Conservation (phyloP, 352 stramenopile species). For the Elongisporangium senticosum region DNA sequence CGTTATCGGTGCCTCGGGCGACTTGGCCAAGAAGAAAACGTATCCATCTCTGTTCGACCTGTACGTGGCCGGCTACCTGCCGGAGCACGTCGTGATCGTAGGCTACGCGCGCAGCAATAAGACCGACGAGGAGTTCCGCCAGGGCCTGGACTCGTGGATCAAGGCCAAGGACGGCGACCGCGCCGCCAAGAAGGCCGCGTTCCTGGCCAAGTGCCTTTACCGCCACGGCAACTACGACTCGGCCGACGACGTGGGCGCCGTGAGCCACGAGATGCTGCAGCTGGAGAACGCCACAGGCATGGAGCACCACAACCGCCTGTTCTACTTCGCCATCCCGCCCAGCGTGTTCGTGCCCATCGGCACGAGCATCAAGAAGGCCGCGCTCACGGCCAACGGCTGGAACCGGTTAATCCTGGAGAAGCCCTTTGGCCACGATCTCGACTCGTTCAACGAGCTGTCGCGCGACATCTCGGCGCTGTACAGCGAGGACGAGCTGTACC, state of each 20-base stretch:
- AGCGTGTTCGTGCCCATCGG: conserved; percentile 94
- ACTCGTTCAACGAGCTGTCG: conserved; percentile 90
- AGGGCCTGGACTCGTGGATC: conserved; percentile 64
- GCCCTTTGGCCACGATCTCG: conserved; percentile 95
- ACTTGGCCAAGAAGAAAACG: conserved; percentile 90
- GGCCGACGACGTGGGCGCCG: conserved; percentile 64
- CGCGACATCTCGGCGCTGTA: conserved; percentile 81
- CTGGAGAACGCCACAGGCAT: conserved; percentile 54
- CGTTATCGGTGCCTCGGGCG: conserved; percentile 82
- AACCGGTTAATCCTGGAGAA: conserved; percentile 98
- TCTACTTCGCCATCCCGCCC: conserved; percentile 97
- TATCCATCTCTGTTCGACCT: conserved; percentile 90
- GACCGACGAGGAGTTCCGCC: conserved; percentile 80
- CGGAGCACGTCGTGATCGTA: conserved; percentile 77
- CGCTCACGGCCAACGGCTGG: conserved; percentile 88
- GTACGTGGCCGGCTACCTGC: conserved; percentile 74
- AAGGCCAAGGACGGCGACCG: conserved; percentile 50
- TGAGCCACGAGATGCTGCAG: conserved; percentile 66
- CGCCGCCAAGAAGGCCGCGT: conserved; percentile 47
- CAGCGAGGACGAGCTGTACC: conserved; percentile 90
- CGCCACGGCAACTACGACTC: conserved; percentile 80
- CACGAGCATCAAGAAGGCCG: conserved; percentile 89
- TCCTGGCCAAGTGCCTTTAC: conserved; percentile 75
- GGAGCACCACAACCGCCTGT: conserved; percentile 74
- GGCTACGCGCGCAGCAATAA: conserved; percentile 82